These are phyloP conservation scores for Candida insectorum DNA, from an alignment of 805 yeast genomes.

Conservation along the genomic window DNA sequence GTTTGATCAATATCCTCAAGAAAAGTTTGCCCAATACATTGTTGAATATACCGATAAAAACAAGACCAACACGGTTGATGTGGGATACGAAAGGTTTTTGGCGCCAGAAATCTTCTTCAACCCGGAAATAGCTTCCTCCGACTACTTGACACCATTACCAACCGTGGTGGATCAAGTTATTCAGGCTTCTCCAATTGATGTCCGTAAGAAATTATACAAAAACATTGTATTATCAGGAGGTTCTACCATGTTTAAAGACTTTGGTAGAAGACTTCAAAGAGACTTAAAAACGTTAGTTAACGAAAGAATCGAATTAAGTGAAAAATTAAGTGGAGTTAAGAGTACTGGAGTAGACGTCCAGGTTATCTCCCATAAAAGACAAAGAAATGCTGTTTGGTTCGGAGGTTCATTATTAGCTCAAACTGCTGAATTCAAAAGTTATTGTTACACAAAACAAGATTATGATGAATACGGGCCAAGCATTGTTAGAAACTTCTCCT, in stretches of 20 bases:
- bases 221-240: slow-evolving; percentile 97
- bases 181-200: slow-evolving; percentile 95
- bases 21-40: slow-evolving; percentile 87
- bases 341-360: slow-evolving; percentile 96
- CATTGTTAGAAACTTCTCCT: slow-evolving; percentile 93
- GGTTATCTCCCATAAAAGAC: slow-evolving; percentile 95
- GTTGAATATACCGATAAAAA: slow-evolving; percentile 76
- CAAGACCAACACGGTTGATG: slow-evolving; percentile 64
- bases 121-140: slow-evolving; percentile 95
- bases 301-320: slow-evolving; percentile 81
- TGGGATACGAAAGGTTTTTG: slow-evolving; percentile 94
- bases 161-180: slow-evolving; percentile 94
- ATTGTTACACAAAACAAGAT: slow-evolving; percentile 95
- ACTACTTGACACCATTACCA: slow-evolving; percentile 93
- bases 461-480: slow-evolving; percentile 98
- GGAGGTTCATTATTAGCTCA: slow-evolving; percentile 97
- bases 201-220: slow-evolving; percentile 91
- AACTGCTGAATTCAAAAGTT: slow-evolving; percentile 92
- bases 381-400: slow-evolving; percentile 98
- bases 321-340: slow-evolving; percentile 67
- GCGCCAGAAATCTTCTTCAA: slow-evolving; percentile 99
- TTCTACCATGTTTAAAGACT: slow-evolving; percentile 97
- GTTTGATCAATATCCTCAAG: slow-evolving; percentile 86
- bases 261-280: slow-evolving; percentile 95
- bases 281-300: slow-evolving; percentile 86